Evolutionary conservation across 768 basidiomycete genomes (phyloP).

Genomic region (Podaxis sp.): DNA sequence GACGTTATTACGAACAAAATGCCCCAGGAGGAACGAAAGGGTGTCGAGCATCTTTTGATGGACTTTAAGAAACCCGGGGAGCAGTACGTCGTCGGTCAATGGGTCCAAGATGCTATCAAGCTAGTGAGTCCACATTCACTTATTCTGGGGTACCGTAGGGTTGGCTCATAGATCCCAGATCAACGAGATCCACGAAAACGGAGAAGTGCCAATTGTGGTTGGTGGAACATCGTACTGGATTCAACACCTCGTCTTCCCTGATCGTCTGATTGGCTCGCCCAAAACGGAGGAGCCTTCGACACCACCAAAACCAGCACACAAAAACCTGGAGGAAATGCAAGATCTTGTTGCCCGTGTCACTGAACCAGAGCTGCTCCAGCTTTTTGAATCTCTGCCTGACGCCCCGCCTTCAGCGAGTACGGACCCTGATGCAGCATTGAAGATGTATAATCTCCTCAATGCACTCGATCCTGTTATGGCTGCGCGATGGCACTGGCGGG

Average conservation of each 20-base stretch:
- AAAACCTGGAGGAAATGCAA: constrained; percentile 21
- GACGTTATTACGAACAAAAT: constrained; percentile 96
- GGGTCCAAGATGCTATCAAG: constrained; percentile 79
- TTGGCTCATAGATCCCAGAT: constrained; percentile 49
- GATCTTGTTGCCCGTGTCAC: constrained; percentile 25
- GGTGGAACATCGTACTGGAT: constrained; percentile 98
- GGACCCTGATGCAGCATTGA: constrained; percentile 56
- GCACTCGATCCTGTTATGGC: constrained; percentile 74
- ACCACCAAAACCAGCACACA: constrained; percentile 16
- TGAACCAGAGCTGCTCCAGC: constrained; percentile 46
- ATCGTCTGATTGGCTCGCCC: constrained; percentile 46
- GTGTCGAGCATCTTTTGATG: constrained; percentile 88
- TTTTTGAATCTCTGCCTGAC: constrained; percentile 61
- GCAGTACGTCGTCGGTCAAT: constrained; percentile 85
- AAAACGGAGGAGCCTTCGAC: not conserved
- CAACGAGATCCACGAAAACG: constrained; percentile 60
- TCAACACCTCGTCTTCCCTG: constrained; percentile 91
- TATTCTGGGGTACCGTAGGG: not conserved
- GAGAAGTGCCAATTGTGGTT: constrained; percentile 82
- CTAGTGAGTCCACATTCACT: constrained; percentile 53
- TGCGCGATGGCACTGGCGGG: constrained; percentile 93
- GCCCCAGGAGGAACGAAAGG: constrained; percentile 68
- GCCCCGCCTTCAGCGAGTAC: constrained; percentile 55
- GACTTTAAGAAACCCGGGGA: constrained; percentile 84
- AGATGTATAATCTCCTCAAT: constrained; percentile 65